These are phyloP conservation scores for Amylocarpus encephaloides DNA, from an alignment of 2,329 filamentous ascomycete genomes.

Conservation along the genomic window DNA sequence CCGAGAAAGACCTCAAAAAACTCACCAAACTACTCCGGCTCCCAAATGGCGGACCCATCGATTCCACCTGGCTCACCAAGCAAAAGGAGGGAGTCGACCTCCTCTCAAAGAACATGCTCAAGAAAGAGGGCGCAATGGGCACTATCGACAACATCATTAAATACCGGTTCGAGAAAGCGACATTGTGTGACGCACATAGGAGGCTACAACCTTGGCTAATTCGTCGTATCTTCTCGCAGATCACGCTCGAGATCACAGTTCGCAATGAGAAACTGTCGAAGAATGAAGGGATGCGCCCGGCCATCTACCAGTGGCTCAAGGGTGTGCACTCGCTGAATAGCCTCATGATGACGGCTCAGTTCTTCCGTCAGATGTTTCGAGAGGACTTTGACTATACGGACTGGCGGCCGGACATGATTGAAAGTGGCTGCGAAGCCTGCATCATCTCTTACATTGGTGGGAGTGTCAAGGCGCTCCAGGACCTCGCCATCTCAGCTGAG, in stretches of 20 bases:
- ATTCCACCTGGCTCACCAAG: constrained; percentile 9
- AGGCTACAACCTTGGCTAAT: constrained; percentile 39
- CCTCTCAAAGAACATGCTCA: constrained; percentile 15
- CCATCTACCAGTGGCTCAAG: constrained; percentile 6
- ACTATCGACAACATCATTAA: neutral
- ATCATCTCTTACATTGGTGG: constrained; percentile 44
- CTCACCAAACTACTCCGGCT: constrained; percentile 14
- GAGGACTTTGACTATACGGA: constrained; percentile 23
- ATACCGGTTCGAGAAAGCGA: constrained; percentile 9
- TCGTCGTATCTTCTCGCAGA: constrained; percentile 37
- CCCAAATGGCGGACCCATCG: neutral
- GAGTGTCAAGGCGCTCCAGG: constrained; percentile 35
- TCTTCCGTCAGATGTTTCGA: constrained; percentile 34
- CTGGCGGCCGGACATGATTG: constrained; percentile 24
- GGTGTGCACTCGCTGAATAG: constrained; percentile 17
- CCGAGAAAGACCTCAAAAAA: neutral
- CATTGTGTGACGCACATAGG: constrained; percentile 38
- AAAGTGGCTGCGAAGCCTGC: constrained; percentile 45
- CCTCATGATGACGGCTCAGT: constrained; percentile 31
- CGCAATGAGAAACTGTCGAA: constrained; percentile 26
- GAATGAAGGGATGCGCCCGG: constrained; percentile 13
- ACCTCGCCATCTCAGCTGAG: constrained; percentile 39
- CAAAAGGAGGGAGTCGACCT: constrained; percentile 9
- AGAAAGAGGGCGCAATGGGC: neutral
- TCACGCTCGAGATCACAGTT: constrained; percentile 38